Conservation (phyloP, 306 rosid genomes). For the Sphenostylis stenocarpa region DNA sequence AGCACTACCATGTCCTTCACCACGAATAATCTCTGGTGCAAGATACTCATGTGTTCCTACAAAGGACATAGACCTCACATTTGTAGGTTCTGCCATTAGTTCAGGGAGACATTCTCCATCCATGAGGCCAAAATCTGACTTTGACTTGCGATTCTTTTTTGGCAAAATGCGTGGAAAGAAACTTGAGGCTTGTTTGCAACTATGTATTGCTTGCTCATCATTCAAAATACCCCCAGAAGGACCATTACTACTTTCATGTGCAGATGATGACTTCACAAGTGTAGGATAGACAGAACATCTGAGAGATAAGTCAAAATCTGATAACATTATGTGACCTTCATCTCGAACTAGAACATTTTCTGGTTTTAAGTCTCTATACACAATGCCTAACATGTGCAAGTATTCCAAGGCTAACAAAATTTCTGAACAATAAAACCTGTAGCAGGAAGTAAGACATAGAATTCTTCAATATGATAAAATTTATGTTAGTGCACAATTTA, state of each 20-base stretch:
- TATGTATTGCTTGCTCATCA: constrained; percentile 40
- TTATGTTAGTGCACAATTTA: background rate
- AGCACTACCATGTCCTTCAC: constrained; percentile 93
- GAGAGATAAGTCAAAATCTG: constrained; percentile 83
- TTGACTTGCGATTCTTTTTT: constrained; percentile 67
- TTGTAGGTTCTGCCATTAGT: constrained; percentile 85
- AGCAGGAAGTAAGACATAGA: constrained; percentile 21
- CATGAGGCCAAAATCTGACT: constrained; percentile 72
- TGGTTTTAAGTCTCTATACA: constrained; percentile 85
- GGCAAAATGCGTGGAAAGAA: constrained; percentile 75
- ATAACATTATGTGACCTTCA: constrained; percentile 92
- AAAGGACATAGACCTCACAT: constrained; percentile 88
- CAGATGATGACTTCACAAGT: constrained; percentile 78
- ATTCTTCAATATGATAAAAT: background rate
- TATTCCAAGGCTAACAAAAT: constrained; percentile 83
- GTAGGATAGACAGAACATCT: constrained; percentile 82
- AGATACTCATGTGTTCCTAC: constrained; percentile 92
- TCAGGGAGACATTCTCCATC: constrained; percentile 67
- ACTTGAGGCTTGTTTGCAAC: constrained; percentile 51
- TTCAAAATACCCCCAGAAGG: constrained; percentile 33
- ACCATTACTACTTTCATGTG: constrained; percentile 22
- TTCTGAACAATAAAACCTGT: constrained; percentile 82
- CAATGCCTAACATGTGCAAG: constrained; percentile 92
- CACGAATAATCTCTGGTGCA: constrained; percentile 83
- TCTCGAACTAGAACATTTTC: constrained; percentile 82